Base-by-base conservation (phyloP, 2,329 filamentous ascomycete genomes). In the Chaetomium olivaceum region DNA sequence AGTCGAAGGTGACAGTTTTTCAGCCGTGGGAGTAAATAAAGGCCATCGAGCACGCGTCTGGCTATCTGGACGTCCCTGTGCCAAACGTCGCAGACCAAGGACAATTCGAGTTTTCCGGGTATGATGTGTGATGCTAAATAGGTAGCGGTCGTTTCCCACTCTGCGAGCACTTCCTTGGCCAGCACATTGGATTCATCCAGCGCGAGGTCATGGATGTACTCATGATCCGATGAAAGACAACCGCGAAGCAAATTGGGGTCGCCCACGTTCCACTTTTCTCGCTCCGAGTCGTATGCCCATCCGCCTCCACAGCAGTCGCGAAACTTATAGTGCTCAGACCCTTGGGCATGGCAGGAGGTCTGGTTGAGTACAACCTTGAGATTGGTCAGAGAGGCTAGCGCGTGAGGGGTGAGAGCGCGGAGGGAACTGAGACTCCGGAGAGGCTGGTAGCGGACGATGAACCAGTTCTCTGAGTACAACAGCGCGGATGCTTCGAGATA, bases 1-100 rank as follows among this genome's bases (percentile, higher is more conserved):
- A 63, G 36, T 7, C 64, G 56, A 27, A 66, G 11, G 50, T 63
- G 64, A 23, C 64, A 66, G 5, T 66, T 39, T 27, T n/a, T 63
- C 7, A 66, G 56, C 4, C 23, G 64, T 23, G 64, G 64, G 14
- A 66, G 50, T 4, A 60, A 3, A 23, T n/a, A 21, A 8, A 66
- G 56, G 16, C 21, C n/a, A 9, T 39, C 50, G 0, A 60, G 4
- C 11, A 63, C 48, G 33, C 29, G 56, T 1, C 6, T 56, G 9
- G 56, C 64, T 4, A n/a, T 7, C 8, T 66, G 50, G 2, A 39
- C 27, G 1, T 50, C 60, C 4, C 12, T 31, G 33, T n/a, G 31
- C 14, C 11, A 1, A 5, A 66, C 12, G 14, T 66, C 64, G 56
- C 64, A 66, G 9, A 66, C 50, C 16, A 63, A 25, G n/a, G 50